Evolutionary conservation across 2,329 filamentous ascomycete genomes (phyloP).

Genomic region (Ceratocystis diversiconidia): DNA sequence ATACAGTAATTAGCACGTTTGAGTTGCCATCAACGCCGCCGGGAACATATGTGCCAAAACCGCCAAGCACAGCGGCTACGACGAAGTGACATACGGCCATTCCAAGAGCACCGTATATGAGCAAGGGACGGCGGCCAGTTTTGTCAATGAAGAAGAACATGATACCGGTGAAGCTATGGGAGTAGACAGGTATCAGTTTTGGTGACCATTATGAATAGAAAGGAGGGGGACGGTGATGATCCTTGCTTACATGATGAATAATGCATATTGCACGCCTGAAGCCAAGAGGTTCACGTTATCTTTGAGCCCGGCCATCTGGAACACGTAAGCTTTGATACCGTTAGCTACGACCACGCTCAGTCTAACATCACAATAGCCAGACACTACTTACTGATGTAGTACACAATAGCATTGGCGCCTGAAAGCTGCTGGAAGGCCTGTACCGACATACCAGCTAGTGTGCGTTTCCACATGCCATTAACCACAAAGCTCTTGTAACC

Average conservation of each 20-base stretch:
- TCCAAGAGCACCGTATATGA: slow-evolving; percentile 50
- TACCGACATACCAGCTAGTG: slow-evolving; percentile 36
- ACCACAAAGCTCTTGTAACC: slow-evolving; percentile 33
- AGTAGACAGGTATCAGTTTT: slow-evolving; percentile 34
- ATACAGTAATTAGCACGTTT: slow-evolving; percentile 33
- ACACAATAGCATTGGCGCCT: slow-evolving; percentile 43
- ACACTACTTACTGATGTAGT: slow-evolving; percentile 33
- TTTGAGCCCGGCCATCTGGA: slow-evolving; percentile 28
- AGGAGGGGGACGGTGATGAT: too few relatives aligned
- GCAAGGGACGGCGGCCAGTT: slow-evolving; percentile 47
- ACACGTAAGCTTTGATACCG: slow-evolving; percentile 24
- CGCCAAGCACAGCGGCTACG: slow-evolving; percentile 39
- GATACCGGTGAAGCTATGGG: slow-evolving; percentile 24
- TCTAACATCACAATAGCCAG: background rate
- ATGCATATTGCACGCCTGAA: slow-evolving; percentile 41
- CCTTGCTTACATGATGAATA: slow-evolving; percentile 22
- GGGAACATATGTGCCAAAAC: slow-evolving; percentile 30
- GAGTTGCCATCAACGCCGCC: slow-evolving; percentile 33
- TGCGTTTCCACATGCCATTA: slow-evolving; percentile 36
- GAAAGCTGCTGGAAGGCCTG: slow-evolving; percentile 45
- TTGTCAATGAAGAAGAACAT: slow-evolving; percentile 38
- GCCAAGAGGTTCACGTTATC: slow-evolving; percentile 39
- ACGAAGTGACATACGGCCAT: slow-evolving; percentile 49
- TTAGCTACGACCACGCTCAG: background rate
- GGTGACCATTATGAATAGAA: background rate